Base-by-base conservation (phyloP, 176 grass and related monocot species). In the Saccharum spontaneum region DNA sequence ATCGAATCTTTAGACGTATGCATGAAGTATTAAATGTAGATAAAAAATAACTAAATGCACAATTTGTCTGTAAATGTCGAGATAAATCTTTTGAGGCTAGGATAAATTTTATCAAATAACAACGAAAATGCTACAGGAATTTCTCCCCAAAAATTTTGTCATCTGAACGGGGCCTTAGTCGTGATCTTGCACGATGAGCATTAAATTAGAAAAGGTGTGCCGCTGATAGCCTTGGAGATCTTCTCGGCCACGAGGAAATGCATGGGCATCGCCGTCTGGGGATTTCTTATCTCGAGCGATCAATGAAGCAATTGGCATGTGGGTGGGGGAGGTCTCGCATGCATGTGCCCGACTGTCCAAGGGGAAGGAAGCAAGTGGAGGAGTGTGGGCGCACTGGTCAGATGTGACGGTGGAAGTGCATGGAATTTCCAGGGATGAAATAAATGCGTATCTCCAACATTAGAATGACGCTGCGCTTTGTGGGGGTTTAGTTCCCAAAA, bases 141-240 rank as follows among this genome's bases (percentile, higher is more conserved):
- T n/a, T n/a, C n/a, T n/a, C n/a, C n/a, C n/a, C n/a, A n/a, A n/a
- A n/a, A n/a, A n/a, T n/a, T n/a, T n/a, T n/a, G n/a, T n/a, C n/a
- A n/a, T n/a, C n/a, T n/a, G n/a, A n/a, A n/a, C n/a, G n/a, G n/a
- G n/a, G n/a, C n/a, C n/a, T n/a, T n/a, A 34, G 24, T 20, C 14
- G 62, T 15, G 78, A 37, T 38, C 78, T 50, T 71, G 71, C 69
- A 84, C 36, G 24, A 39, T 33, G 4, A 10, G 57, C 44, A 66
- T 64, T 89, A 69, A 81, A 81, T 71, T 81, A 64, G 33, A 34
- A 74, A 80, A 43, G 69, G 8, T 7, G 33, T 41, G 31, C 33
- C 55, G 45, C 30, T 70, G 48, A 50, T 71, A 34, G 49, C n/a
- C 46, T 31, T 86, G 79, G 78, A 71, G 84, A 79, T 86, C 66